A percentile compares a stretch with the other conserved stretches of the same genome.
Evolutionary conservation across 2,329 filamentous ascomycete genomes (phyloP).

Genomic region (Albophoma yamanashiensis): DNA sequence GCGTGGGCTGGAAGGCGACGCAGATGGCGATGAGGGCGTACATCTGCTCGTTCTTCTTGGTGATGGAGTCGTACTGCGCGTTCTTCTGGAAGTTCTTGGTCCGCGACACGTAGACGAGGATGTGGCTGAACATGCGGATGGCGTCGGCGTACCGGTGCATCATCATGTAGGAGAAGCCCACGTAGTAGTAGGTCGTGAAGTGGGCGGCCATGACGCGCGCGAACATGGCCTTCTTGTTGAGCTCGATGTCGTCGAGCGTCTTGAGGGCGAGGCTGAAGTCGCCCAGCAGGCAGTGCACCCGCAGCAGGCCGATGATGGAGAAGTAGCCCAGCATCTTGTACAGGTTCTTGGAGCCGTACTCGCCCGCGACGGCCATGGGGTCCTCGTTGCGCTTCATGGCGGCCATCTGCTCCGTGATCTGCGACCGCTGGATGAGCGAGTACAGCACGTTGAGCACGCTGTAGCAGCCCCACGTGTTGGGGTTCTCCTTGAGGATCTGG

Average conservation of each 20-base stretch:
- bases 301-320: constrained; percentile 93
- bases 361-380: constrained; percentile 74
- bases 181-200: constrained; percentile 99
- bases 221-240: constrained; percentile 99
- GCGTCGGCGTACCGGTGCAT: constrained; percentile 98
- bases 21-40: constrained; percentile 98
- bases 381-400: constrained; percentile 95
- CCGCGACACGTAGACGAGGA: constrained; percentile 94
- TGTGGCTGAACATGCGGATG: constrained; percentile 99
- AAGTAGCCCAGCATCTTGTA: constrained; percentile 99
- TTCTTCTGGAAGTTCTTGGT: constrained; percentile 99
- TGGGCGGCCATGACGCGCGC: constrained; percentile 98
- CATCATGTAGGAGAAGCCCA: constrained; percentile 99
- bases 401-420: constrained; percentile 94
- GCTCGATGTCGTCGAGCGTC: constrained; percentile 97
- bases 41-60: constrained; percentile 99
- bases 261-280: constrained; percentile 98
- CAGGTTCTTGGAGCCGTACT: constrained; percentile 87
- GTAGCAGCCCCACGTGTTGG: constrained; percentile 99
- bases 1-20: constrained; percentile 93
- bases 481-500: constrained; percentile 84
- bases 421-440: constrained; percentile 95
- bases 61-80: constrained; percentile 94
- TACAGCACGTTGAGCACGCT: constrained; percentile 98
- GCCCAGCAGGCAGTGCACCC: constrained; percentile 91